Base-by-base conservation (phyloP, 192 early-diverging fungal species). In the Coemansia sp. region DNA sequence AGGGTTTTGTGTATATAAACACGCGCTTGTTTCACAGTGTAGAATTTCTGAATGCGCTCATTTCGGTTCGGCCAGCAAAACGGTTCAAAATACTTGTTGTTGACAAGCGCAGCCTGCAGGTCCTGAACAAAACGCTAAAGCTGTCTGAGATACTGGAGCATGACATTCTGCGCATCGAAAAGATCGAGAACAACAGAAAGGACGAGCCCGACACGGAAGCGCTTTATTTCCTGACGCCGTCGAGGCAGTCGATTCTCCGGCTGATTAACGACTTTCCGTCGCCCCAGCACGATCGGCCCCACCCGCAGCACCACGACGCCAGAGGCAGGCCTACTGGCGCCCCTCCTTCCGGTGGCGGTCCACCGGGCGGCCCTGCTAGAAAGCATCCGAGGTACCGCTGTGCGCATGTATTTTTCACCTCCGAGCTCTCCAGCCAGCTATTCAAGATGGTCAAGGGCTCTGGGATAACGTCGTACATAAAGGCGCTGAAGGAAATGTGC, bases 221-320 rank as follows among this genome's bases (percentile, higher is more conserved):
- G 36, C 72, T 84, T 48, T 84, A 84, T 57, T 72, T 84, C 65
- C 67, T 84, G 29, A 77, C 74, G 6, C 82, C 82, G 10, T 78
- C 70, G 2, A 73, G 65, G 53, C 62, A 75, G 48, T 74, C 64
- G 30, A 55, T 84, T 27, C 40, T 40, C 22, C 58, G 62, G n/a
- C 67, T 84, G 33, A 74, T 77, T 4, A 40, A 45, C 27, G 82
- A 81, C 31, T 72, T 77, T 66, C 54, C 62, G 4, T 27, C 60
- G 8, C 36, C 25, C 14, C 52, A 54, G 52, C 52, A 54, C 29
- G 14, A 33, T 33, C 52, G 30, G 17, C 28, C 27, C 9, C 29
- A 54, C 14, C 27, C 30, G 29, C n/a, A n/a, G n/a, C 52, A 54
- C 23, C 11, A 15, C 14, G 52, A 33, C 52, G 52, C 52, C 30